Evolutionary conservation across 352 stramenopile genomes (phyloP).

Genomic region (Phytopythium litorale): DNA sequence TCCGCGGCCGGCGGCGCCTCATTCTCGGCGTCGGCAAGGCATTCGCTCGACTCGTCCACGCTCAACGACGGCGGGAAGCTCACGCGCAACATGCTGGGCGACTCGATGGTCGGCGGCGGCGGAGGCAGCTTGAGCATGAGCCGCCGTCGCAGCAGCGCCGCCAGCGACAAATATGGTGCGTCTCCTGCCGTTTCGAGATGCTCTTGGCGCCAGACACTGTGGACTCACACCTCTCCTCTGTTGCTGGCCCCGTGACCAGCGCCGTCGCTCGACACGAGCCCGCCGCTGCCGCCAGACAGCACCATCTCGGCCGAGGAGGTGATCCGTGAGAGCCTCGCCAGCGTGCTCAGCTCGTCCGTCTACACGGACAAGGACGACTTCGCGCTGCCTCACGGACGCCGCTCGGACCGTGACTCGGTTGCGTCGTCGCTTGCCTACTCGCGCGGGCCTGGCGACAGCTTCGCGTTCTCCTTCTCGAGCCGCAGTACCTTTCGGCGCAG

Average conservation of each 20-base stretch:
- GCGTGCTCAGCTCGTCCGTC: conserved; percentile 60
- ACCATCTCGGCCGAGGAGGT: conserved; percentile 86
- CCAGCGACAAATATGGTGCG: conserved; percentile 34
- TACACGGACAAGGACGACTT: conserved; percentile 77
- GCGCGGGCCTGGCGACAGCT: conserved; percentile 25
- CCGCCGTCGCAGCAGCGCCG: conserved; percentile 19
- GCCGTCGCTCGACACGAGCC: conserved; percentile 60
- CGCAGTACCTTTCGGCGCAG: conserved; percentile 75
- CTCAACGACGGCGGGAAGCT: conserved; percentile 23
- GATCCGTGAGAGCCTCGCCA: conserved; percentile 82
- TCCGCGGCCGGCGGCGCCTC: conserved; percentile 24
- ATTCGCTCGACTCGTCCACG: conserved; percentile 21
- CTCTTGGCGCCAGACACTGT: neutral
- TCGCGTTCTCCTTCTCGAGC: conserved; percentile 70
- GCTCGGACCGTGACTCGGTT: conserved; percentile 30
- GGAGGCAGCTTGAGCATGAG: conserved; percentile 7
- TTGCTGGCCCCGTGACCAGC: neutral
- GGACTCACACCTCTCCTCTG: neutral
- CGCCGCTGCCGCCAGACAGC: conserved; percentile 68
- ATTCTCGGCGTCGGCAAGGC: neutral
- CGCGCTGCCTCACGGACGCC: conserved; percentile 21
- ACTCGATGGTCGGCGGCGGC: conserved; percentile 16
- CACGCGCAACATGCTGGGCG: conserved; percentile 42
- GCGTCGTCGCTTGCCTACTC: conserved; percentile 25
- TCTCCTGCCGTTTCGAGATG: conserved; percentile 16